Percentiles rank a stretch among this genome's conserved stretches.
phyloP scores from a whole-genome alignment of 345 rosid species.

The Melaleuca quinquenervia region DNA sequence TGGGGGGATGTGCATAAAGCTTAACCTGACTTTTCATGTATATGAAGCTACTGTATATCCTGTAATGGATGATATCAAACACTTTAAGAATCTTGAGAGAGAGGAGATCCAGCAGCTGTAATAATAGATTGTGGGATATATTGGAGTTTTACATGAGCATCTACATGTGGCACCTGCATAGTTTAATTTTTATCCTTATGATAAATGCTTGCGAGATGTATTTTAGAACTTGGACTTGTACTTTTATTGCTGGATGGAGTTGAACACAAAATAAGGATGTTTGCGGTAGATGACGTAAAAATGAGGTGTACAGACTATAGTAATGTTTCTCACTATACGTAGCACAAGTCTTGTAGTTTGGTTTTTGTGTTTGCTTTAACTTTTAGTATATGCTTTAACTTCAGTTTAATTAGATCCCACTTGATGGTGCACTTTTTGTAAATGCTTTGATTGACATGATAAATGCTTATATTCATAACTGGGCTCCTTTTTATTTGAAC shows the following conservation, averaged over 20 bases:
- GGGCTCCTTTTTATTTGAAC: not conserved
- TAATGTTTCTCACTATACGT: not conserved
- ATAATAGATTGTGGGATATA: not conserved
- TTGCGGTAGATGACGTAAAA: not conserved
- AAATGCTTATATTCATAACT: not conserved
- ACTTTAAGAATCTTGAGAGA: not conserved
- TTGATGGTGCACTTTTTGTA: not conserved
- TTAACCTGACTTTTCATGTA: not conserved
- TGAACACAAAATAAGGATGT: not conserved
- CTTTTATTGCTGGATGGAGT: not conserved
- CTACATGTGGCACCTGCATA: not conserved
- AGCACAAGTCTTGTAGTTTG: not conserved
- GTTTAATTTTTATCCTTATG: not conserved
- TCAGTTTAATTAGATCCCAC: not conserved
- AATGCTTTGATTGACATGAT: not conserved
- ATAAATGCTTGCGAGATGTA: not conserved
- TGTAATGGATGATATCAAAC: not conserved
- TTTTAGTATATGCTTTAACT: not conserved
- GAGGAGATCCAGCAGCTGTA: not conserved
- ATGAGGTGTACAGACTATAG: not conserved
- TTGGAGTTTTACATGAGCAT: not conserved
- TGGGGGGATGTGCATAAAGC: not conserved
- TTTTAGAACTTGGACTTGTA: not conserved
- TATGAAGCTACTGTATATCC: not conserved
- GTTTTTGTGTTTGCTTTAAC: not conserved